A percentile compares a stretch with the other conserved stretches of the same genome.
phyloP scores from a whole-genome alignment of 75 land plant species.

The Picea sitchensis region DNA sequence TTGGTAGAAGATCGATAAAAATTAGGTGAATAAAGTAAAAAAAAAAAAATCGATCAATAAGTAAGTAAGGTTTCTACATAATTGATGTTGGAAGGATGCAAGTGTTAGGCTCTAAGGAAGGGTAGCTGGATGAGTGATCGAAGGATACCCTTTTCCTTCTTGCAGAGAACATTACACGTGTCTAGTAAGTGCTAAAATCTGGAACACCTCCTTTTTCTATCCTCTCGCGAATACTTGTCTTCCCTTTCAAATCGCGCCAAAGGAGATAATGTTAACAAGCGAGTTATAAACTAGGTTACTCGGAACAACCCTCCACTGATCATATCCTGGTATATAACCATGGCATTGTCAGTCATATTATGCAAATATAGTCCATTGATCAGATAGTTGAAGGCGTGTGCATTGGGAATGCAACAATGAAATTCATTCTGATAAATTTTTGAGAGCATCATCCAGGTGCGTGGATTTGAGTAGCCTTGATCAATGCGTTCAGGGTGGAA shows the following conservation, averaged over 20 bases:
- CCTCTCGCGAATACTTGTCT: conserved; percentile 46
- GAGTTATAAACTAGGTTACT: conserved; percentile 50
- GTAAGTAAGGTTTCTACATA: too few species aligned
- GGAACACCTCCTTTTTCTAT: conserved; percentile 14
- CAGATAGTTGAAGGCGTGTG: conserved; percentile 37
- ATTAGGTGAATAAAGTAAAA: too few species aligned
- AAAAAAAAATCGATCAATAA: too few species aligned
- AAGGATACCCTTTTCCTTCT: conserved; percentile 17
- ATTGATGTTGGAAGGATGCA: too few species aligned
- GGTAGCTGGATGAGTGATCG: too few species aligned
- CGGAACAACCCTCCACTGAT: conserved; percentile 33
- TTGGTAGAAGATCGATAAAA: too few species aligned
- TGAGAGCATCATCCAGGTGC: conserved; percentile 57
- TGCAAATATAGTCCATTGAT: conserved; percentile 60
- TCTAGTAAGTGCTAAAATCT: conserved; percentile 44
- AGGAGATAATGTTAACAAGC: conserved; percentile 41
- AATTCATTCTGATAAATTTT: conserved; percentile 61
- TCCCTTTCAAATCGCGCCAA: conserved; percentile 43
- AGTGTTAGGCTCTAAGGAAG: too few species aligned
- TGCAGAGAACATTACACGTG: conserved; percentile 42
- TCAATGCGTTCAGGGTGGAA: conserved; percentile 46
- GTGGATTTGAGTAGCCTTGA: conserved; percentile 56
- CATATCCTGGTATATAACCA: conserved; percentile 44
- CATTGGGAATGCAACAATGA: conserved; percentile 45
- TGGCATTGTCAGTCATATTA: conserved; percentile 54